Evolutionary conservation across 2,329 filamentous ascomycete genomes (phyloP).

Genomic region (Elsinoe batatas): DNA sequence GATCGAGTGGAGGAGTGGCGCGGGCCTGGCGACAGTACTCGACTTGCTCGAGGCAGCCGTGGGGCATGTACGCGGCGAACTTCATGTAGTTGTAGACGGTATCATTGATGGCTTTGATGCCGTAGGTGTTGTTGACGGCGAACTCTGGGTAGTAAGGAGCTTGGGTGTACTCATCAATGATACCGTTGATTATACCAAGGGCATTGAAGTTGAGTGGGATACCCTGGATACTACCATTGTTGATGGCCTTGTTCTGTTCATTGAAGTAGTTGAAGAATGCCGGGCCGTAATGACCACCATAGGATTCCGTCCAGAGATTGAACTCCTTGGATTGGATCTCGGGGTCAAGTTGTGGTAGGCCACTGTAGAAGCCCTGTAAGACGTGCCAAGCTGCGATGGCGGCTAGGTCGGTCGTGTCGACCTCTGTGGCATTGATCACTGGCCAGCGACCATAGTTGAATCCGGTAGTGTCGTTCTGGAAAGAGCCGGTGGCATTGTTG

Average conservation of each 20-base stretch:
- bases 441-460: slow-evolving; percentile 40
- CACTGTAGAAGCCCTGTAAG: slow-evolving; percentile 45
- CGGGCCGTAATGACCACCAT: slow-evolving; percentile 45
- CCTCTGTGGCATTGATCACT: slow-evolving; percentile 38
- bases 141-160: slow-evolving; percentile 42
- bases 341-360: slow-evolving; percentile 39
- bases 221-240: slow-evolving; percentile 25
- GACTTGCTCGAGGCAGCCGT: slow-evolving; percentile 43
- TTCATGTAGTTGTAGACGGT: slow-evolving; percentile 51
- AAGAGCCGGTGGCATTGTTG: slow-evolving; percentile 35
- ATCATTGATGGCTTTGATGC: slow-evolving; percentile 46
- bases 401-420: slow-evolving; percentile 48
- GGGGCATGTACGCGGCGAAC: slow-evolving; percentile 40
- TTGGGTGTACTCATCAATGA: slow-evolving; percentile 46
- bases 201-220: slow-evolving; percentile 38
- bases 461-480: slow-evolving; percentile 35
- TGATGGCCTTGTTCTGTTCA: slow-evolving; percentile 46
- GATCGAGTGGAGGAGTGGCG: neutral
- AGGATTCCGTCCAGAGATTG: slow-evolving; percentile 18
- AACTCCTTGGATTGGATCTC: slow-evolving; percentile 27
- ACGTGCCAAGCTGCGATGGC: slow-evolving; percentile 47
- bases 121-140: slow-evolving; percentile 47
- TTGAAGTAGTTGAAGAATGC: slow-evolving; percentile 47
- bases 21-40: slow-evolving; percentile 39
- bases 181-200: slow-evolving; percentile 48